Evolutionary conservation across 1,284 basidiomycete species (phyloP), one percentile per base, ranked within the genome.

Genomic region (Cutaneotrichosporon sp.): DNA sequence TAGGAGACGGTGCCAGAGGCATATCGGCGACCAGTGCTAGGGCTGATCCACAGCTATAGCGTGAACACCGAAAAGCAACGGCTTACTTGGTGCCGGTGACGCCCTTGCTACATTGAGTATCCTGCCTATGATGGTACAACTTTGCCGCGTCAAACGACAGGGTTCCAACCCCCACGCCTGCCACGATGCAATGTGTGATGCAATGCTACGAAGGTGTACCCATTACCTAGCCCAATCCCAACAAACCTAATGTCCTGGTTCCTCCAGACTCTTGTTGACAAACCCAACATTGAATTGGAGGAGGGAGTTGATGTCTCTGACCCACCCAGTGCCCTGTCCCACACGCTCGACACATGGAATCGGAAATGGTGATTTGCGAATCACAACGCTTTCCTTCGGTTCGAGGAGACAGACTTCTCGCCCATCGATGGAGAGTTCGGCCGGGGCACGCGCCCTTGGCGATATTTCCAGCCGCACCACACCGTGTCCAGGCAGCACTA

Each of bases 341-440:
- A 87, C 83, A 22, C 88, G 80, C 64, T 89, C 90, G 65, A 93
- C 87, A 71, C 92, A 97, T 0, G 93, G 93, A 27, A 97, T 90
- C 7, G 92, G 91, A 66, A 83, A 90, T 25, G 84, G 84, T 1
- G 90, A 94, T 52, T 87, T 87, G 46, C 85, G 82, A 11, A 97
- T 86, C 12, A 85, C 83, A 17, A 96, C 87, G 3, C 84, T 86
- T 75, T 96, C 89, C 12, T 88, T 87, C 3, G 88, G 85, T 48
- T 82, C 79, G 10, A 97, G 81, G 8, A 87, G 79, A 62, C 86
- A 86, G 2, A 90, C 86, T 27, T 84, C 83, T 51, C 88, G 84
- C 5, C 93, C 93, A 70, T 97, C 93, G 80, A 97, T 88, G 0
- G 89, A 91, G 11, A 97, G 82, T 43, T 91, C 90, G 3, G 88